Conservation (phyloP, 257 asterid genomes). For the Solanum raphanifolium region DNA sequence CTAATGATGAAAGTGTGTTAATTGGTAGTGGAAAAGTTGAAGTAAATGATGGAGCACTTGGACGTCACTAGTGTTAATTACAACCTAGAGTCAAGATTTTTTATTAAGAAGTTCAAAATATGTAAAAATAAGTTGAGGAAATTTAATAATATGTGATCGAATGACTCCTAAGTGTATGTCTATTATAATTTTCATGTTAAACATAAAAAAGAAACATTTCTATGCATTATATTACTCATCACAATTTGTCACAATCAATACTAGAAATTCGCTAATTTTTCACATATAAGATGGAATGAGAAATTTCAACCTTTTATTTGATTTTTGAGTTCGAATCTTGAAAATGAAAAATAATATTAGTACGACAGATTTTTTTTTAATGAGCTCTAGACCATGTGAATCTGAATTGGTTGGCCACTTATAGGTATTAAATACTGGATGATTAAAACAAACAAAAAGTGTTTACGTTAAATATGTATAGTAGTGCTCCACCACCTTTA, state of each 20-base stretch:
- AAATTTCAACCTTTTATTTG: not conserved
- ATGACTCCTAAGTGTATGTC: not conserved
- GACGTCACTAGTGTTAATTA: not conserved
- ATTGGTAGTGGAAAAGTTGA: not conserved
- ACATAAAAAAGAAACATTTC: not conserved
- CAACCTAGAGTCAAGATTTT: not conserved
- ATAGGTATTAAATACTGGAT: too few relatives aligned
- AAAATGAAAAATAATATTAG: not conserved
- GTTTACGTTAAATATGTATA: not conserved
- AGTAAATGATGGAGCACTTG: not conserved
- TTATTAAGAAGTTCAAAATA: not conserved
- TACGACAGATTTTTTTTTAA: not conserved
- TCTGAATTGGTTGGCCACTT: not conserved
- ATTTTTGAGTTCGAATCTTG: not conserved
- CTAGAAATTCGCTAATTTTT: not conserved
- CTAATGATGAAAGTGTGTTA: not conserved
- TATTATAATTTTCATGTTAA: not conserved
- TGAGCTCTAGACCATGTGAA: fast-evolving
- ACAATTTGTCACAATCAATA: not conserved
- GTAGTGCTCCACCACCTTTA: not conserved
- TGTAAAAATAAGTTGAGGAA: fast-evolving
- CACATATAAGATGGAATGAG: not conserved
- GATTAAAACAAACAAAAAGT: too few relatives aligned
- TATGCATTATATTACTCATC: not conserved
- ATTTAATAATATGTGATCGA: not conserved